Evolutionary conservation across 2,329 filamentous ascomycete genomes (phyloP), one percentile per base, ranked within the genome.

Genomic region (Pseudogymnoascus sp.): DNA sequence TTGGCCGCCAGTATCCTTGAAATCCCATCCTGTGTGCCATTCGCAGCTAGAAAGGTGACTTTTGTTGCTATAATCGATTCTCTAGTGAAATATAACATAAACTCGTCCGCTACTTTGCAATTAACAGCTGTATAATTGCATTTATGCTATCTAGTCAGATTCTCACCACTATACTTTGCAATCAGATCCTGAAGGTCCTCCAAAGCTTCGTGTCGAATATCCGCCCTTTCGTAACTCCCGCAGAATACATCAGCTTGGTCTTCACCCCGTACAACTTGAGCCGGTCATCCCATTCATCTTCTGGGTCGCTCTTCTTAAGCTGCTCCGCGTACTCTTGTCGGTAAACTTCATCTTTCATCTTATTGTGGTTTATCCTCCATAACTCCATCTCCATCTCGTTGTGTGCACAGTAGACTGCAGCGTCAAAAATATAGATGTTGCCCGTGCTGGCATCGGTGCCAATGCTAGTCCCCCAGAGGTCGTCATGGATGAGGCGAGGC

Each of bases 251-350:
- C 10, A 60, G 56, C 17, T 60, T 60, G 1, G 56, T 40, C 4
- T 38, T 38, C 5, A 60, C 56, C 5, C 33, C 59, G 59, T 75
- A 75, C 23, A 75, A 62, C 11, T 67, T 65, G 60, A 72, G 68
- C 1, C 73, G 67, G 63, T 73, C 71, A 63, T 74, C 67, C 46
- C 71, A 73, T 64, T 73, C 68, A 26, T 72, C 68, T n/a, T 62
- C 44, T 0, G 72, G 74, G 59, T 75, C 71, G 59, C 53, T 64
- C 1, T 59, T 13, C 10, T 38, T 38, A 17, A 35, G 29, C 10
- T 66, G 46, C 35, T 21, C 56, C 15, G 65, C 35, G 56, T 68
- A 68, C 26, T 64, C 59, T 35, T 35, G 17, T 19, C 61, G 19
- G 40, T 68, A 68, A 37, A 11, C 26, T 40, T 23, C n/a, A 38